Conservation (phyloP, 2,329 filamentous ascomycete species). For the Graphilbum ipis-grandicollis region DNA sequence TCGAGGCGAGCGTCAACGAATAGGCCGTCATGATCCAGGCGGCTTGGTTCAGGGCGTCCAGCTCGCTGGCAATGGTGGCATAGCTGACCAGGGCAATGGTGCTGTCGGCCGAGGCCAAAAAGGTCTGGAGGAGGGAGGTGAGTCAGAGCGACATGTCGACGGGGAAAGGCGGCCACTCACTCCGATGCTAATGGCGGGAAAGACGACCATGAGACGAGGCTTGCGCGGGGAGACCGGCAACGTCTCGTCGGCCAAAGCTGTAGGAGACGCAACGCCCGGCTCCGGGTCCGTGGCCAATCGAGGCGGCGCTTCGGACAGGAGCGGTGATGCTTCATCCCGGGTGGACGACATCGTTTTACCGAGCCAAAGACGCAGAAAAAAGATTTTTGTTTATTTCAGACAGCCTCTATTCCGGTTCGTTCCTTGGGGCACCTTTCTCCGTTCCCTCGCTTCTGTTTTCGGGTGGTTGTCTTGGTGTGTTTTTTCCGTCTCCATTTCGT, state of each 20-base stretch:
- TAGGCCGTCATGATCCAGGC: slow-evolving; percentile 57
- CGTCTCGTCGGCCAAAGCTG: no score
- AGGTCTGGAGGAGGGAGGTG: slow-evolving; percentile 37
- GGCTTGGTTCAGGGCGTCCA: slow-evolving; percentile 56
- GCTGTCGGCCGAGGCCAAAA: slow-evolving; percentile 57
- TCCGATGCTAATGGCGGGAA: not conserved
- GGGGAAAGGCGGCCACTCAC: not conserved
- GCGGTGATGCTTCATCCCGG: no score
- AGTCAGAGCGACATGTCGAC: not conserved
- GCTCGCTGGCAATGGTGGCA: slow-evolving; percentile 57
- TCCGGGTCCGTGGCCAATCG: no score
- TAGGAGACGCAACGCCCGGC: not conserved
- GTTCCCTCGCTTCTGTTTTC: no score
- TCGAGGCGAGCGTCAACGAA: slow-evolving; percentile 56
- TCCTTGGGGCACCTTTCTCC: no score
- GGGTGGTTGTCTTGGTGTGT: no score
- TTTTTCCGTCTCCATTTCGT: no score
- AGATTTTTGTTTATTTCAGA: no score
- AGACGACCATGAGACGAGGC: not conserved
- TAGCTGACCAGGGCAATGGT: slow-evolving; percentile 67
- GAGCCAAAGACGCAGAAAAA: no score
- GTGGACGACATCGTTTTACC: no score
- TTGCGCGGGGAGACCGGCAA: not conserved
- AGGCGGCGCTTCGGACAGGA: no score
- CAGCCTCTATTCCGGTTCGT: no score